phyloP scores from a whole-genome alignment of 163 green algal genomes.

The Picocystis sp. region DNA sequence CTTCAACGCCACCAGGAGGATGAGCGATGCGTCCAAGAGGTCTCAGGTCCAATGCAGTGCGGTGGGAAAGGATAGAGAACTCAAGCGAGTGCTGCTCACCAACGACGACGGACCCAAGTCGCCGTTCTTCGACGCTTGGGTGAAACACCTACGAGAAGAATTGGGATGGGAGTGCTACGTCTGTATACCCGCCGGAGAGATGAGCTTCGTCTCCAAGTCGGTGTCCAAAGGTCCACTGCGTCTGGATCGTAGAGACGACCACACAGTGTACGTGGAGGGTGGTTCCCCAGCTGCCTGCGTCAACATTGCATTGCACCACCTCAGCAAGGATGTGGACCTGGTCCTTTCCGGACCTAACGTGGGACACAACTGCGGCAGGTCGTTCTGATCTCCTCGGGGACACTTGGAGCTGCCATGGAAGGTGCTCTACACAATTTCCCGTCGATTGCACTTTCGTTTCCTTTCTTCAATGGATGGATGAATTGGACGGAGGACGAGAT shows the following conservation, averaged over 20 bases:
- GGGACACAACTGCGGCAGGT: slow-evolving; percentile 22
- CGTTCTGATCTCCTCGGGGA: slow-evolving; percentile 22
- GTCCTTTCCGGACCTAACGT: slow-evolving; percentile 24
- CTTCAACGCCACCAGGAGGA: too few species aligned
- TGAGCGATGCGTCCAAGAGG: too few species aligned
- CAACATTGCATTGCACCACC: slow-evolving; percentile 22
- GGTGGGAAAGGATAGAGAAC: not conserved
- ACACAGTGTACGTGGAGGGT: slow-evolving; percentile 12
- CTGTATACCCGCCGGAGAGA: not conserved
- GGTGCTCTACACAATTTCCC: slow-evolving; percentile 8
- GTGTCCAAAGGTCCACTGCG: slow-evolving; percentile 6
- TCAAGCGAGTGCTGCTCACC: slow-evolving; percentile 18
- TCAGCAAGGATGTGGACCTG: slow-evolving; percentile 17
- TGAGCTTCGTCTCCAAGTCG: slow-evolving; percentile 6
- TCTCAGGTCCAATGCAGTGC: too few species aligned
- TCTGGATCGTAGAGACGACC: not conserved
- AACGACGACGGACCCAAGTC: slow-evolving; percentile 27
- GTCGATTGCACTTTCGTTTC: slow-evolving; percentile 20
- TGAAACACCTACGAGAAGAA: slow-evolving; percentile 4
- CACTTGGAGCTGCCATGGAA: slow-evolving; percentile 22
- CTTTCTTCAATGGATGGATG: slow-evolving; percentile 22
- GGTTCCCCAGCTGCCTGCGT: slow-evolving; percentile 17
- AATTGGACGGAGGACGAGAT: slow-evolving; percentile 20
- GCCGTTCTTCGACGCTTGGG: slow-evolving; percentile 21
- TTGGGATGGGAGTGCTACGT: slow-evolving; percentile 3